phyloP scores from a whole-genome alignment of 1,139 yeast genomes.

The Zygosaccharomyces pseudobailii region DNA sequence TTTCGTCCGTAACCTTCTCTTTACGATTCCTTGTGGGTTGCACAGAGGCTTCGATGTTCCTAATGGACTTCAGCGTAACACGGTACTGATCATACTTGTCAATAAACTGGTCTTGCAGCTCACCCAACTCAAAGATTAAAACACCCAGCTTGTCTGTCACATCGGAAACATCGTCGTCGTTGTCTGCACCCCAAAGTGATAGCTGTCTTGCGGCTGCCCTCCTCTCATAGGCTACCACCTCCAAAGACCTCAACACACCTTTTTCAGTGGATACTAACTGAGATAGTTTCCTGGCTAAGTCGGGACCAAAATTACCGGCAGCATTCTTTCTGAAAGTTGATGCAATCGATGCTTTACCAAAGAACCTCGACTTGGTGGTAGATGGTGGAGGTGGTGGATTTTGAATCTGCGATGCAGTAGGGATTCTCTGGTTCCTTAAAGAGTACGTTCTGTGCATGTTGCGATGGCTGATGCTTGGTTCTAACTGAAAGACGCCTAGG shows the following conservation, averaged over 20 bases:
- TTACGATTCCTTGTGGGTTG: constrained; percentile 86
- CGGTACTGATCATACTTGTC: constrained; percentile 85
- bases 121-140: constrained; percentile 75
- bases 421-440: constrained; percentile 71
- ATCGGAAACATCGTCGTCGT: constrained; percentile 80
- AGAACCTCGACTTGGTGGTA: constrained; percentile 62
- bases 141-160: constrained; percentile 85
- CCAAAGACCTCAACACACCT: constrained; percentile 74
- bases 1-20: constrained; percentile 78
- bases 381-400: constrained; percentile 80
- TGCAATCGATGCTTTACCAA: constrained; percentile 67
- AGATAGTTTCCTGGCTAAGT: constrained; percentile 69
- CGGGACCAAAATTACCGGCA: constrained; percentile 77
- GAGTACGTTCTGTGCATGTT: constrained; percentile 80
- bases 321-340: constrained; percentile 62
- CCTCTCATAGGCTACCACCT: constrained; percentile 72
- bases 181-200: constrained; percentile 79
- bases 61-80: constrained; percentile 70
- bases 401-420: constrained; percentile 76
- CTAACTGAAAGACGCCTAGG: not conserved
- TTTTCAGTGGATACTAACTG: constrained; percentile 78
- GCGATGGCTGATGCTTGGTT: not conserved
- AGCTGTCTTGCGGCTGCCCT: constrained; percentile 80
- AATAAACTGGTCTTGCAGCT: constrained; percentile 80
- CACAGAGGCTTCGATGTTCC: constrained; percentile 83